Percentiles rank a stretch among this genome's conserved stretches.
phyloP scores from a whole-genome alignment of 2,329 filamentous ascomycete genomes.

The Colletotrichum aenigma region DNA sequence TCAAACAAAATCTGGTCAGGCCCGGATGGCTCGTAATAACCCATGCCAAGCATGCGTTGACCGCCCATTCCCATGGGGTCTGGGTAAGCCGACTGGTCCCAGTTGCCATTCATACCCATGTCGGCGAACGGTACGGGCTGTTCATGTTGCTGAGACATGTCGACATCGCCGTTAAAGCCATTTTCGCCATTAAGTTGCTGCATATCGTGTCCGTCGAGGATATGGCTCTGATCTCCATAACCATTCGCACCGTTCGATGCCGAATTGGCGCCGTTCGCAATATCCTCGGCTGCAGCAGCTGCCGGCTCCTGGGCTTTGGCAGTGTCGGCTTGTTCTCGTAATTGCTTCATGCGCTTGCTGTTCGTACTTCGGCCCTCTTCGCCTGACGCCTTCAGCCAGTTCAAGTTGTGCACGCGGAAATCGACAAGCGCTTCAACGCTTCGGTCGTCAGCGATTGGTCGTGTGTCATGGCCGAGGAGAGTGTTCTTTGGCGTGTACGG shows the following conservation, averaged over 20 bases:
- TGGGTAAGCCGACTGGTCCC: slow-evolving; percentile 45
- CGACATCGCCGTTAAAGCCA: background rate
- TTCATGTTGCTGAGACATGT: slow-evolving; percentile 18
- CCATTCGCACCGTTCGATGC: slow-evolving; percentile 21
- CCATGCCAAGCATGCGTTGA: slow-evolving; percentile 61
- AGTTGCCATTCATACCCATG: slow-evolving; percentile 32
- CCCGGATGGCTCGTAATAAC: slow-evolving; percentile 64
- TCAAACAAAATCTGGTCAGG: slow-evolving; percentile 65
- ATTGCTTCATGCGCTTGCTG: slow-evolving; percentile 60
- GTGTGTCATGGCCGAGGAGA: slow-evolving; percentile 88
- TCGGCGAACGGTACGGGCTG: slow-evolving; percentile 24
- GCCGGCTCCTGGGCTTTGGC: slow-evolving; percentile 57
- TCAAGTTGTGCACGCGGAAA: slow-evolving; percentile 86
- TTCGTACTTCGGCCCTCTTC: slow-evolving; percentile 63
- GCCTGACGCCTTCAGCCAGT: slow-evolving; percentile 72
- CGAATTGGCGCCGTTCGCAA: slow-evolving; percentile 22
- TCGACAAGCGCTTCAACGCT: slow-evolving; percentile 92
- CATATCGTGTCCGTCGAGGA: slow-evolving; percentile 26
- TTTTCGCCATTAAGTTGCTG: slow-evolving; percentile 19
- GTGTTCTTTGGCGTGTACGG: slow-evolving; percentile 90
- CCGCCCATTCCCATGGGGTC: slow-evolving; percentile 51
- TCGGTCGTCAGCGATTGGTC: slow-evolving; percentile 85
- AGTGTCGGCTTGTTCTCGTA: slow-evolving; percentile 60
- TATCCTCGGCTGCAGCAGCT: slow-evolving; percentile 23
- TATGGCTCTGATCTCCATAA: slow-evolving; percentile 38